These are phyloP conservation scores for Phytophthora syringae DNA, from an alignment of 352 stramenopile species.

Conservation along the genomic window DNA sequence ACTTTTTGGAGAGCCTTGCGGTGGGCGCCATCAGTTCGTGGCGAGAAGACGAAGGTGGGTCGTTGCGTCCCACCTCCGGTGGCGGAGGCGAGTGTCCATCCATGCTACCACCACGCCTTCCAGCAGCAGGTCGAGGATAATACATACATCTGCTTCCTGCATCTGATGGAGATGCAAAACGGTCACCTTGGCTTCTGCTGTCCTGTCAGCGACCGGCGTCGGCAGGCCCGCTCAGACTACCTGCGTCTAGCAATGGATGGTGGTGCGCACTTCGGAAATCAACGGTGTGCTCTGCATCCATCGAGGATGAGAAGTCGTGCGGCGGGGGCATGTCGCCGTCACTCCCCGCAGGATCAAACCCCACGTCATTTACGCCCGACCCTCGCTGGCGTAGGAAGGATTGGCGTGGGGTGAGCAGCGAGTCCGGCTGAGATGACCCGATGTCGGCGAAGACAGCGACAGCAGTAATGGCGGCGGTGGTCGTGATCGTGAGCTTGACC, in stretches of 20 bases:
- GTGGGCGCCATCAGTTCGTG: background rate
- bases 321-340: background rate
- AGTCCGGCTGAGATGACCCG: background rate
- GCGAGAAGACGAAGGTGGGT: background rate
- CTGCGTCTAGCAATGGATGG: background rate
- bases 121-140: no score
- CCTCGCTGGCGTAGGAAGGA: background rate
- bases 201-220: background rate
- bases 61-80: background rate
- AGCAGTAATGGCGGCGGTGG: slow-evolving; percentile 1
- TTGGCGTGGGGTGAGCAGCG: background rate
- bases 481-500: slow-evolving; percentile 2
- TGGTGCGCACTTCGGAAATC: background rate
- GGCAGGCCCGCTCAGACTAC: background rate
- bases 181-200: background rate
- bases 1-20: background rate
- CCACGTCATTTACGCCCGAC: background rate
- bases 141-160: background rate
- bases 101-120: background rate
- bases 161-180: background rate
- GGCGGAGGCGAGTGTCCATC: background rate
- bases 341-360: background rate
- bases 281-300: background rate
- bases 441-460: background rate
- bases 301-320: background rate